A percentile compares a stretch with the other conserved stretches of the same genome.
Conservation (phyloP, 1,139 yeast species). For the Suhomyces yuchorum region DNA sequence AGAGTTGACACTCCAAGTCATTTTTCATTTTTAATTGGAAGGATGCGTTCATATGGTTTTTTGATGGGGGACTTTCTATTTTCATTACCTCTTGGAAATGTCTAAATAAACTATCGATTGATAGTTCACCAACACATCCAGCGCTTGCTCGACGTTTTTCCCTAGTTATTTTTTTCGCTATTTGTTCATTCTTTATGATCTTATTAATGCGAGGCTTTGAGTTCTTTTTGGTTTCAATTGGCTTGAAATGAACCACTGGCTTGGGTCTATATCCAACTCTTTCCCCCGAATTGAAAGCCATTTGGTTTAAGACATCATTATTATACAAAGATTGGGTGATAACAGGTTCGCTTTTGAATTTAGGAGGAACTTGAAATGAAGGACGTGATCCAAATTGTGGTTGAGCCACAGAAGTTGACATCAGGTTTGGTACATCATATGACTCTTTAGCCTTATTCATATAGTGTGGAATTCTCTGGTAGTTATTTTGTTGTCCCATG, state of each 20-base stretch:
- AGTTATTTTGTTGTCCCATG: slow-evolving; percentile 4
- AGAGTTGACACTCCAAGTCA: slow-evolving; percentile 33
- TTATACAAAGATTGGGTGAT: slow-evolving; percentile 5
- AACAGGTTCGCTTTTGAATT: slow-evolving; percentile 13
- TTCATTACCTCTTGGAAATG: slow-evolving; percentile 29
- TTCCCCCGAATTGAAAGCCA: neutral
- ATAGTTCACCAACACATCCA: slow-evolving; percentile 23
- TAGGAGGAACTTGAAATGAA: slow-evolving; percentile 10
- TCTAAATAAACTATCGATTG: slow-evolving; percentile 30
- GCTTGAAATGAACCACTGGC: slow-evolving; percentile 28
- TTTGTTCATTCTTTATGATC: slow-evolving; percentile 19
- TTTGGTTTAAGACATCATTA: neutral
- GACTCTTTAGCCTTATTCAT: slow-evolving; percentile 1
- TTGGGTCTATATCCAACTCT: neutral
- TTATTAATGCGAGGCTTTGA: slow-evolving; percentile 41
- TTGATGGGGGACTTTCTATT: slow-evolving; percentile 17
- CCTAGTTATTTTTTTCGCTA: slow-evolving; percentile 6
- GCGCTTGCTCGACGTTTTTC: slow-evolving; percentile 7
- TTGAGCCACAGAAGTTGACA: neutral
- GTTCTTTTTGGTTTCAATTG: slow-evolving; percentile 40
- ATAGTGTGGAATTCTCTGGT: slow-evolving; percentile 5
- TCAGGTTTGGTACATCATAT: neutral
- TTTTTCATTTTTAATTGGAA: slow-evolving; percentile 23
- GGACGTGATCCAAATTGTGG: slow-evolving; percentile 9
- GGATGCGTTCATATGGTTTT: slow-evolving; percentile 5